Evolutionary conservation across 148 eudicot species (phyloP).

Genomic region (Silene conica): DNA sequence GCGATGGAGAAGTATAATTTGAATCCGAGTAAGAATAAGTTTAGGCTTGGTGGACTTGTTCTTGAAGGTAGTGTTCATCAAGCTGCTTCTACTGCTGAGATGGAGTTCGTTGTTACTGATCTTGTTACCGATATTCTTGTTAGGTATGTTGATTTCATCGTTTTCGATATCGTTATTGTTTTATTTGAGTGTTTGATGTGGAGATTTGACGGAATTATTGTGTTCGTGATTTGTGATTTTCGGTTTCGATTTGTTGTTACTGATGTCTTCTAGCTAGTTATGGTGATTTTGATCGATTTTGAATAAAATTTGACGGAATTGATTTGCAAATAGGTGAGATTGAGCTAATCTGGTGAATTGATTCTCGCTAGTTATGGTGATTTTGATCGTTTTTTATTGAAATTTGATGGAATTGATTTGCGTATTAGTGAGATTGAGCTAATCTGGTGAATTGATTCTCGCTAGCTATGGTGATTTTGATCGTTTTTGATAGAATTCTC

Average conservation of each 20-base stretch:
- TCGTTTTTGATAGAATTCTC: too few relatives aligned
- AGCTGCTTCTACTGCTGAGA: conserved; percentile 54
- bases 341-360: too few relatives aligned
- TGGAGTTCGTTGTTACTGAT: conserved; percentile 84
- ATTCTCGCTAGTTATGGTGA: too few relatives aligned
- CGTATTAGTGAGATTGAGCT: too few relatives aligned
- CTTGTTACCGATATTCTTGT: conserved; percentile 74
- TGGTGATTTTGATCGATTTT: too few relatives aligned
- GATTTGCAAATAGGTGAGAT: too few relatives aligned
- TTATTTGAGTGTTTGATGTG: not conserved
- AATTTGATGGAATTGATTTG: too few relatives aligned
- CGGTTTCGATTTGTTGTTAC: not conserved
- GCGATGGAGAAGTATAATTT: conserved; percentile 44
- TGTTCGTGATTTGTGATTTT: not conserved
- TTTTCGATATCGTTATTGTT: not conserved
- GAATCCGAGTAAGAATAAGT: conserved; percentile 52
- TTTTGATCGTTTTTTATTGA: too few relatives aligned
- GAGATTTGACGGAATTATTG: not conserved
- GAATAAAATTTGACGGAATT: too few relatives aligned
- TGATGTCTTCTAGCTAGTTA: too few relatives aligned
- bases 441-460: too few relatives aligned
- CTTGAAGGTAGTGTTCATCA: conserved; percentile 71
- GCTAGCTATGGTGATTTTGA: too few relatives aligned
- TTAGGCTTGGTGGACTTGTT: conserved; percentile 79
- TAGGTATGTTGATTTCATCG: conserved; percentile 25